Conservation (phyloP, 228 moss, liverwort and hornwort genomes). For the Sphagnum magellanicum region DNA sequence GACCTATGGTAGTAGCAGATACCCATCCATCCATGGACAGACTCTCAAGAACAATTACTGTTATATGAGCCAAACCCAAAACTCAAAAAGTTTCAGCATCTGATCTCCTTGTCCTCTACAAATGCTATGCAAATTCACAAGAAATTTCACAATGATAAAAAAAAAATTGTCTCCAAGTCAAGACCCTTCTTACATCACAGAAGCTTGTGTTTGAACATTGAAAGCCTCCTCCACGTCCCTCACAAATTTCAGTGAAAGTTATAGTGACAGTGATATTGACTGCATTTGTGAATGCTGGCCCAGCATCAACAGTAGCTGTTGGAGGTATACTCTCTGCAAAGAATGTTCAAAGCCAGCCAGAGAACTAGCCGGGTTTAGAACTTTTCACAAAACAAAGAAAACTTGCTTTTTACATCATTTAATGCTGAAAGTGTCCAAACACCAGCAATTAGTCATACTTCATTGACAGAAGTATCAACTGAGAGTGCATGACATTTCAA, state of each 20-base stretch:
- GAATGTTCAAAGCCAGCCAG: neutral
- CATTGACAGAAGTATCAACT: neutral
- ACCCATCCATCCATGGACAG: neutral
- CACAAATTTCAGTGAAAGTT: conserved; percentile 31
- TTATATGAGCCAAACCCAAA: neutral
- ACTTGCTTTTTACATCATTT: neutral
- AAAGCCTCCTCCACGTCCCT: conserved; percentile 18
- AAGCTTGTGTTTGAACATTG: conserved; percentile 17
- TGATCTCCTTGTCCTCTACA: no score
- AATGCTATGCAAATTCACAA: neutral
- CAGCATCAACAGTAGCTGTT: conserved; percentile 24
- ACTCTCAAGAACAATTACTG: neutral
- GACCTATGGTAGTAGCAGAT: neutral
- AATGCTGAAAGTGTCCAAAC: neutral
- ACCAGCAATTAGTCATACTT: neutral
- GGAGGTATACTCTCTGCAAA: conserved; percentile 27
- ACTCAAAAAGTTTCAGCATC: neutral
- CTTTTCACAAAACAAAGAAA: neutral
- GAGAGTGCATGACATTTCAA: neutral
- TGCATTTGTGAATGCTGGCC: conserved; percentile 20
- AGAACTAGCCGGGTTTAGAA: neutral
- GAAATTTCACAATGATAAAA: neutral
- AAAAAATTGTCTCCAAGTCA: neutral
- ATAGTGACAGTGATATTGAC: conserved; percentile 36
- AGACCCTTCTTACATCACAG: conserved; percentile 36